Base-by-base conservation (phyloP, 2,329 filamentous ascomycete species). In the Phoma sp. region DNA sequence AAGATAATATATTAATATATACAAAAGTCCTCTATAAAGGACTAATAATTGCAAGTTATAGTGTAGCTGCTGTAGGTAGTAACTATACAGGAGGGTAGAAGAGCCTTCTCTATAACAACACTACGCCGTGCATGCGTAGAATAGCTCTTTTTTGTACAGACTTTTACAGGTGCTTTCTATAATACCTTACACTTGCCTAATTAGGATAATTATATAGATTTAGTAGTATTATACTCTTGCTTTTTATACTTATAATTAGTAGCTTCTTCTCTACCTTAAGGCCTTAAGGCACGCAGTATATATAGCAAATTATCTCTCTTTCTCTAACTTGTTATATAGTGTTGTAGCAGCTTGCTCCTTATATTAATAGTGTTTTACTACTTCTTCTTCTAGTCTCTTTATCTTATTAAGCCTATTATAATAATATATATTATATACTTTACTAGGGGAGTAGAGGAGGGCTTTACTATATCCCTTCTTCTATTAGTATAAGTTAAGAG, bases 51-150 rank as follows among this genome's bases (percentile, higher is more conserved):
- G 33, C 33, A 14, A 36, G 33, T 36, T 36, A 17, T 17, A 12
- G 33, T 36, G 33, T n/a, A n/a, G n/a, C n/a, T n/a, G n/a, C n/a
- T n/a, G n/a, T n/a, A n/a, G n/a, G n/a, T n/a, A n/a, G n/a, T 36
- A 17, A 36, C 33, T 36, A 17, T 36, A 17, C 17, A 17, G 33
- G 33, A 36, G 33, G 33, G 33, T 36, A 12, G 33, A 36, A 17
- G 33, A 36, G 33, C 17, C 36, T 38, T 21, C 36, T 38, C 36
- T 26, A 38, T 21, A 38, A 38, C 36, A 40, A 40, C 37, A 40
- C 37, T 23, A 40, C 37, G 23, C 21, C 37, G 37, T 23, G 37
- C 37, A 28, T 23, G 23, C 23, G 23, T n/a, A 40, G 37, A 40
- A 40, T 23, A 7, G 23, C 23, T 40, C 37, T 28, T 40, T 40